Percentiles rank a stretch among this genome's conserved stretches.
phyloP scores from a whole-genome alignment of 2,329 filamentous ascomycete species.

The Plectosphaerella cucumerina region DNA sequence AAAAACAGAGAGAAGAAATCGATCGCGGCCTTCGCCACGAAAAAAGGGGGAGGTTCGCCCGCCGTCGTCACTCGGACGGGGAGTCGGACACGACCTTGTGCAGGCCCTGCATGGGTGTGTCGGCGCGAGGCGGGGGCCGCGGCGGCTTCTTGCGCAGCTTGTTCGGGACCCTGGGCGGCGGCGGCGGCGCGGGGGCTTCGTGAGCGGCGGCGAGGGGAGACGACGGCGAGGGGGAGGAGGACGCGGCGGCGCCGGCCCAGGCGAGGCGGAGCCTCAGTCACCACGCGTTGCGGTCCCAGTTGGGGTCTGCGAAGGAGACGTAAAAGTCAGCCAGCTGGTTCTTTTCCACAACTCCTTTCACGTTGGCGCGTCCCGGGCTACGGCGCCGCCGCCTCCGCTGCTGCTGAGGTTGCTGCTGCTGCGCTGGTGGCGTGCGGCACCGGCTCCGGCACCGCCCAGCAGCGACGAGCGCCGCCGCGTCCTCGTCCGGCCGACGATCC shows the following conservation, averaged over 20 bases:
- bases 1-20: not conserved
- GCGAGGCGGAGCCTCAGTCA: slow-evolving; percentile 36
- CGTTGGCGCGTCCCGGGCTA: not conserved
- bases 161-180: slow-evolving; percentile 6
- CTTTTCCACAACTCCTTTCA: not conserved
- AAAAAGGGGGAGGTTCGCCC: too few species aligned
- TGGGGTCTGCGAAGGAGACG: slow-evolving; percentile 54
- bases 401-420: not conserved
- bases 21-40: not conserved
- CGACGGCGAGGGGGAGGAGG: slow-evolving; percentile 2
- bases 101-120: slow-evolving; percentile 10
- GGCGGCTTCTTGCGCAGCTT: slow-evolving; percentile 11
- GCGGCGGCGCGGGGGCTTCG: not conserved
- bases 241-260: slow-evolving; percentile 4
- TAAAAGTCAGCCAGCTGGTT: slow-evolving; percentile 1
- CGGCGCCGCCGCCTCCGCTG: not conserved
- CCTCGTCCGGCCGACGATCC: slow-evolving; percentile 2
- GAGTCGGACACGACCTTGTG: not conserved
- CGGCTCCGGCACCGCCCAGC: not conserved
- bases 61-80: too few species aligned
- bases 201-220: not conserved
- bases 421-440: not conserved
- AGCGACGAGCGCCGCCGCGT: slow-evolving; percentile 1
- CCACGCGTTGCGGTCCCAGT: slow-evolving; percentile 91
- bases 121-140: slow-evolving; percentile 4